These are phyloP conservation scores for Ocimum tenuiflorum DNA, from an alignment of 257 asterid species.

Conservation along the genomic window DNA sequence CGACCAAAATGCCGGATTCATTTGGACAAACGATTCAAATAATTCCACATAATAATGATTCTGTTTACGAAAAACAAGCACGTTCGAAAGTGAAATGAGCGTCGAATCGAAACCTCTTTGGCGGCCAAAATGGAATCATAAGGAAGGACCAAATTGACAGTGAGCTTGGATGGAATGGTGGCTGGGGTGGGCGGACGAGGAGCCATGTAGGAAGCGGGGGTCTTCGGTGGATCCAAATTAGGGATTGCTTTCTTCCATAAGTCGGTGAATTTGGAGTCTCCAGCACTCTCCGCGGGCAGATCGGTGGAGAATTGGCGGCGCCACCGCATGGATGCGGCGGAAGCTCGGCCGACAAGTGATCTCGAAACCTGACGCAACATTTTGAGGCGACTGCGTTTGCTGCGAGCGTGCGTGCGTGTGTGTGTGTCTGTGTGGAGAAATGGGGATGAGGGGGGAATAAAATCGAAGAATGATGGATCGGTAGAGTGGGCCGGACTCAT, in stretches of 20 bases:
- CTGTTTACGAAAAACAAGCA: too few relatives aligned
- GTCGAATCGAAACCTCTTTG: conserved; percentile 74
- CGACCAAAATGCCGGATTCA: too few relatives aligned
- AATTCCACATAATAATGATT: too few relatives aligned
- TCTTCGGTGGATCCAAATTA: conserved; percentile 58
- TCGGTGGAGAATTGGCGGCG: conserved; percentile 55
- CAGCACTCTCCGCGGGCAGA: conserved; percentile 41
- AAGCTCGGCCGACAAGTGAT: conserved; percentile 41
- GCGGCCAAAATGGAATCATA: conserved; percentile 47
- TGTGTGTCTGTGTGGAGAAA: too few relatives aligned
- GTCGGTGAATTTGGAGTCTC: conserved; percentile 54
- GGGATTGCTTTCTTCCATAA: conserved; percentile 58
- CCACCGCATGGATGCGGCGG: conserved; percentile 49
- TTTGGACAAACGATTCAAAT: too few relatives aligned
- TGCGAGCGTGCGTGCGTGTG: too few relatives aligned
- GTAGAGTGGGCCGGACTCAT: too few relatives aligned
- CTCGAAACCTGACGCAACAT: conserved; percentile 60
- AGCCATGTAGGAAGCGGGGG: conserved; percentile 52
- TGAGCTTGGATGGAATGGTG: conserved; percentile 70
- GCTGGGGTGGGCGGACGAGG: conserved; percentile 65
- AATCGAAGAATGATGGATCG: too few relatives aligned
- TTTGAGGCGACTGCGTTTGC: conserved; percentile 8
- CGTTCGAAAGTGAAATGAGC: too few relatives aligned
- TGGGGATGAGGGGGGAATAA: too few relatives aligned
- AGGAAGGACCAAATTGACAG: conserved; percentile 79